Evolutionary conservation across 2,329 filamentous ascomycete species (phyloP).

Genomic region (Magnaporthiopsis rhizophila): DNA sequence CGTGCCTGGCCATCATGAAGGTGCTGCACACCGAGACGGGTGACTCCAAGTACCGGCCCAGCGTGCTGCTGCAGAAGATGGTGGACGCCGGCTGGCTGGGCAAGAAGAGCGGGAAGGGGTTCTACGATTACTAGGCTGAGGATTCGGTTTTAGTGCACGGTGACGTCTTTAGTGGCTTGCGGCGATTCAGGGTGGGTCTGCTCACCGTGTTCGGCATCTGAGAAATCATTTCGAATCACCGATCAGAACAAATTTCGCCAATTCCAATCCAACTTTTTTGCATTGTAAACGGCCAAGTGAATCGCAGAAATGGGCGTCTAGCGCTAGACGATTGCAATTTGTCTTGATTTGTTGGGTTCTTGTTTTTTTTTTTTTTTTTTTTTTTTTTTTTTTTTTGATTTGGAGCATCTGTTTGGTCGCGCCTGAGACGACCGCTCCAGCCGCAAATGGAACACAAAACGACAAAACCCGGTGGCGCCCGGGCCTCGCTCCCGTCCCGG

Average conservation of each 20-base stretch:
- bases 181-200: neutral
- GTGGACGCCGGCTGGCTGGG: slow-evolving; percentile 96
- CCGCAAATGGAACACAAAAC: neutral
- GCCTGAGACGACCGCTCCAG: neutral
- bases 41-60: slow-evolving; percentile 91
- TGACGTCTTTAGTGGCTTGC: neutral
- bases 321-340: no score
- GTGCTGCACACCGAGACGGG: slow-evolving; percentile 86
- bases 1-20: slow-evolving; percentile 94
- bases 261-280: neutral
- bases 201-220: neutral
- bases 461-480: no score
- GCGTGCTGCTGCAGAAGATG: slow-evolving; percentile 85
- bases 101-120: slow-evolving; percentile 95
- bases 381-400: no score
- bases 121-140: slow-evolving; percentile 84
- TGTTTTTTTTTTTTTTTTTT: neutral
- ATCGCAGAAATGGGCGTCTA: no score
- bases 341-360: no score
- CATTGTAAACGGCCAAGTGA: no score
- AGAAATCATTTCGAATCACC: neutral
- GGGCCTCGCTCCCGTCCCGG: no score
- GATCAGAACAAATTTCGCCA: neutral
- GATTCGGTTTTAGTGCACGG: no score
- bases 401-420: no score